Evolutionary conservation across 805 yeast species (phyloP), one percentile per base, ranked within the genome.

Genomic region (Priceomyces castillae): DNA sequence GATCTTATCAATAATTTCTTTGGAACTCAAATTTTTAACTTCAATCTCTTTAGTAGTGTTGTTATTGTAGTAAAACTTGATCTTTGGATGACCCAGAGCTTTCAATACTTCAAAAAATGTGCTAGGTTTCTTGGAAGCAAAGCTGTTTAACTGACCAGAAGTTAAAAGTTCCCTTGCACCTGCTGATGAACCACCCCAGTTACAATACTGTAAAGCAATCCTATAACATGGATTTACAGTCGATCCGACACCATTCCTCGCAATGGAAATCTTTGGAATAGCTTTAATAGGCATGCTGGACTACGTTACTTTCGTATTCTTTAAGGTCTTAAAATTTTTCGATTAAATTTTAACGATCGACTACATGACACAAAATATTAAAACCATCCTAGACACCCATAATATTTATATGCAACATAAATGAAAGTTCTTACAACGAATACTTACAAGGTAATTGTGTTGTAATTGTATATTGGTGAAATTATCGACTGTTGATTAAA

Each of bases 171-270:
- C 82, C 59, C 90, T 73, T 69, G 90, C 77, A 3, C 97, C 97
- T 41, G 74, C 74, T 1, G 98, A 90, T 2, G 95, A 85, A 17
- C 97, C 98, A 34, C 97, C 98, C 84, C 95, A 85, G 73, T 94
- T 90, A 70, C 97, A 90, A 68, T 83, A 94, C 47, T 86, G 84
- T 37, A 94, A 62, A 1, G 84, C 76, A 41, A 94, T 76, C 57
- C 78, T 80, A 54, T 78, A 80, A 69, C 98, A 90, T 31, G 90
- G 89, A 18, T 73, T 69, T 6, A 86, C 75, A 58, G 76, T 86
- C 0, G 90, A 80, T 2, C 90, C 89, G 16, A 85, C 69, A 41
- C 95, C 95, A 54, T 87, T 86, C 51, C 88, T 78, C 19, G 86
- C 80, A 34, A 74, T 64, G 12, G 94, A 78, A 1, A 73, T 62